These are phyloP conservation scores for Melampsora americana DNA, from an alignment of 1,284 basidiomycete genomes.

Conservation along the genomic window DNA sequence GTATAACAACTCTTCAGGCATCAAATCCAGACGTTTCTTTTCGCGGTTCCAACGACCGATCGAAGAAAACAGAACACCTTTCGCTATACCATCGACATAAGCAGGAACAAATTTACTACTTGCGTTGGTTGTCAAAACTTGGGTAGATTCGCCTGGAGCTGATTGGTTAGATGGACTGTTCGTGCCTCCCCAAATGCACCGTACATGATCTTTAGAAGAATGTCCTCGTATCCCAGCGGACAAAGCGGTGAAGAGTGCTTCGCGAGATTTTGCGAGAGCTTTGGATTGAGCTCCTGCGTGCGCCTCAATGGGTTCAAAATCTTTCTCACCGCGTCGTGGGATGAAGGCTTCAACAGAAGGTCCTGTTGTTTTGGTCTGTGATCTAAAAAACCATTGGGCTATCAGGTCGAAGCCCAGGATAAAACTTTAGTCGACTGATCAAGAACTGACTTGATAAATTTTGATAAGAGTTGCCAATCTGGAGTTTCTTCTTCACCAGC, in stretches of 20 bases:
- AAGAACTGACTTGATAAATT: conserved; percentile 21
- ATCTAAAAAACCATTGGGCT: neutral
- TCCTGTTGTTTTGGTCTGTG: neutral
- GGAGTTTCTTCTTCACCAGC: conserved; percentile 39
- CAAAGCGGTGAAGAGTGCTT: conserved; percentile 35
- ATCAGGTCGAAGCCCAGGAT: neutral
- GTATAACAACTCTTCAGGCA: conserved; percentile 38
- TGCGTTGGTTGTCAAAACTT: neutral
- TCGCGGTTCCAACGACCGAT: conserved; percentile 33
- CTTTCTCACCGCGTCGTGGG: conserved; percentile 39
- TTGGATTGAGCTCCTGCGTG: conserved; percentile 12
- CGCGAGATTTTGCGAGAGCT: conserved; percentile 22
- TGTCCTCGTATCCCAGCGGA: conserved; percentile 33
- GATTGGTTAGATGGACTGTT: neutral
- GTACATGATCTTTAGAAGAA: conserved; percentile 40
- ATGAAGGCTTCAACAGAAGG: conserved; percentile 34
- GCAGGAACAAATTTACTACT: neutral
- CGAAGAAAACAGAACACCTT: conserved; percentile 40
- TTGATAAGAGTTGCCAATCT: conserved; percentile 37
- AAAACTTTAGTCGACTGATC: neutral
- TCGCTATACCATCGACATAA: conserved; percentile 33
- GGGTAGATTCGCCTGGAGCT: neutral
- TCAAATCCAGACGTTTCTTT: conserved; percentile 37
- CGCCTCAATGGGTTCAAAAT: conserved; percentile 36
- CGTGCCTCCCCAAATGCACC: conserved; percentile 22